Evolutionary conservation across 352 stramenopile genomes (phyloP).

Genomic region (Thraustochytrium sp.): DNA sequence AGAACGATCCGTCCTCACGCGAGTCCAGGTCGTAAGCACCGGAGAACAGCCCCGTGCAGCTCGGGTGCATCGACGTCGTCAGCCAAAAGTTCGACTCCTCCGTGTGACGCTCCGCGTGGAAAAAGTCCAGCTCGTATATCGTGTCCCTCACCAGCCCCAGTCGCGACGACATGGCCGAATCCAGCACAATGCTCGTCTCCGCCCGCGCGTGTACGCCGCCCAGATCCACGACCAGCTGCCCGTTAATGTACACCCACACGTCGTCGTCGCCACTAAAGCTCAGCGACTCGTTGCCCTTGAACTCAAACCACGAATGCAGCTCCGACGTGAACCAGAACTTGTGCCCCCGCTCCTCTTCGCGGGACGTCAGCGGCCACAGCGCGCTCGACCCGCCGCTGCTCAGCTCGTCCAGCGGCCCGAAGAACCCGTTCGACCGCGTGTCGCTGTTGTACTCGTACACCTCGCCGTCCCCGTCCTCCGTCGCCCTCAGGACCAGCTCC

Average conservation of each 20-base stretch:
- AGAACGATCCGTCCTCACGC: neutral
- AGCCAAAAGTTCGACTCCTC: conserved; percentile 34
- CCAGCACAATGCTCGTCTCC: neutral
- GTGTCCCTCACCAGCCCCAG: neutral
- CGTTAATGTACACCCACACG: conserved; percentile 43
- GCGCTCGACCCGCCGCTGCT: neutral
- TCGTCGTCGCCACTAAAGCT: conserved; percentile 41
- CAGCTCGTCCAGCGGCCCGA: conserved; percentile 4
- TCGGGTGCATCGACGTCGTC: conserved; percentile 1
- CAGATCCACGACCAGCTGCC: conserved; percentile 32
- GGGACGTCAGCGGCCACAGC: neutral
- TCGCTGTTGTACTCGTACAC: conserved; percentile 22
- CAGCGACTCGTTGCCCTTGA: conserved; percentile 23
- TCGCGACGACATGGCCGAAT: neutral
- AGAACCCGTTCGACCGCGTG: neutral
- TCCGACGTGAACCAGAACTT: conserved; percentile 45
- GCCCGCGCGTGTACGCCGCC: conserved; percentile 13
- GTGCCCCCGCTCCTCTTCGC: neutral
- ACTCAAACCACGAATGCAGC: conserved; percentile 38
- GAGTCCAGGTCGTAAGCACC: neutral
- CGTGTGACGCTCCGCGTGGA: conserved; percentile 40
- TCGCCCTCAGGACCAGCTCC: neutral
- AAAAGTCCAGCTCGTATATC: conserved; percentile 43
- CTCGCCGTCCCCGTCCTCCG: neutral
- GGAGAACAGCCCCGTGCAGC: conserved; percentile 16